Evolutionary conservation across 73 alveolate species (phyloP).

Genomic region (Tetrahymena thermophila): DNA sequence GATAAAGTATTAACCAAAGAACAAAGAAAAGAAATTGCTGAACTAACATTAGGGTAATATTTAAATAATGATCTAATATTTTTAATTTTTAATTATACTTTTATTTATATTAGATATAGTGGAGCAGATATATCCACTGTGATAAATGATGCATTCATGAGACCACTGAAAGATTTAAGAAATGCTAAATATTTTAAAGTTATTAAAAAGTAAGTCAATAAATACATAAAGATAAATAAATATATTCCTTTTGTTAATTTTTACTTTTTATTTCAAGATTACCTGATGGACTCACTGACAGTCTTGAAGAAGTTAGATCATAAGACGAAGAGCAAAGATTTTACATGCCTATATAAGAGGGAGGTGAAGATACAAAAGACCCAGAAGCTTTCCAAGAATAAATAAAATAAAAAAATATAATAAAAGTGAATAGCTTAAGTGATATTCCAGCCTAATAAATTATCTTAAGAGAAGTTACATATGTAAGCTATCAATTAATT

Average conservation of each 20-base stretch:
- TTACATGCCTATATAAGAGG: not conserved
- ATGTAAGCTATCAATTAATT: constrained; percentile 4
- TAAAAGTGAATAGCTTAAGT: constrained; percentile 14
- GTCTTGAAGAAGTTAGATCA: not conserved
- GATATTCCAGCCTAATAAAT: constrained; percentile 20
- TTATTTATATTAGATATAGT: constrained; percentile 20
- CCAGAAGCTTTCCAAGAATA: constrained; percentile 1
- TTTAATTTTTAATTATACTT: no score
- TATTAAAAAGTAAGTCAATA: not conserved
- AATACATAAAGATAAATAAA: not conserved
- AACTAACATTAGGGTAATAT: not conserved
- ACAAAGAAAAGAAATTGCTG: constrained; percentile 29
- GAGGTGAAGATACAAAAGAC: constrained; percentile 2
- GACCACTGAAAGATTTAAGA: constrained; percentile 44
- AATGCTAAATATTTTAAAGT: constrained; percentile 38
- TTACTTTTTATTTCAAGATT: not conserved
- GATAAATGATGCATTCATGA: constrained; percentile 52
- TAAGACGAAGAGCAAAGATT: not conserved
- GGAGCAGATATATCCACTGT: constrained; percentile 54
- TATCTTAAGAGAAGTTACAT: constrained; percentile 24
- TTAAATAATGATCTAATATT: no score
- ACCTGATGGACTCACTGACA: not conserved
- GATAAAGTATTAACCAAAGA: constrained; percentile 25
- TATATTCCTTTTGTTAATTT: no score
- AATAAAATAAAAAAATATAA: not conserved